phyloP scores from a whole-genome alignment of 1,284 basidiomycete species.

The Boletellus deceptivus region DNA sequence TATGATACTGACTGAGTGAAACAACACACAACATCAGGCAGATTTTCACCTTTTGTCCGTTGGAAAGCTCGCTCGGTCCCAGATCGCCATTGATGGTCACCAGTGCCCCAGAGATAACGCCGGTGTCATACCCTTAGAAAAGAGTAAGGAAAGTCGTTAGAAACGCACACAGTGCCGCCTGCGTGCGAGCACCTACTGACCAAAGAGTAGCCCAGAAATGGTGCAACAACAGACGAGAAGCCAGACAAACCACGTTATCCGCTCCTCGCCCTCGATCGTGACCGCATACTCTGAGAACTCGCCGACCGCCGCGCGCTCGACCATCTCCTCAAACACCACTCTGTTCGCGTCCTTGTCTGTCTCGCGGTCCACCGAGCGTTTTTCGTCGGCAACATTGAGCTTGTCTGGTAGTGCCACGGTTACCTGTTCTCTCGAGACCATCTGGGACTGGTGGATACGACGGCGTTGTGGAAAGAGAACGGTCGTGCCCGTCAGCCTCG shows the following conservation, averaged over 20 bases:
- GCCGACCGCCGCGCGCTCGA: constrained; percentile 30
- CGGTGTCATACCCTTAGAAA: constrained; percentile 70
- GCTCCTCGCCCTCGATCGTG: constrained; percentile 68
- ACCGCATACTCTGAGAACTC: constrained; percentile 62
- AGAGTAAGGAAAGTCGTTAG: too few relatives aligned
- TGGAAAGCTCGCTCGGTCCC: constrained; percentile 55
- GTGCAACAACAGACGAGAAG: constrained; percentile 62
- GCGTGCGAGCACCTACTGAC: constrained; percentile 32
- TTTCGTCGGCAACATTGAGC: neutral
- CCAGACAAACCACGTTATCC: constrained; percentile 71
- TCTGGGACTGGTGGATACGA: neutral
- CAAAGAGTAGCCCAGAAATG: constrained; percentile 77
- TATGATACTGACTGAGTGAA: neutral
- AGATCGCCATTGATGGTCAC: constrained; percentile 72
- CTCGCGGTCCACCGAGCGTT: neutral
- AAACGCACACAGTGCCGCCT: too few relatives aligned
- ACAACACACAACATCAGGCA: neutral
- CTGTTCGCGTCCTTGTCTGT: neutral
- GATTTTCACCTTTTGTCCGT: constrained; percentile 58
- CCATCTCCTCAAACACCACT: constrained; percentile 15
- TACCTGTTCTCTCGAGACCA: neutral
- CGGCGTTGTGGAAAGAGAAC: too few relatives aligned
- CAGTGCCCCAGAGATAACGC: constrained; percentile 74
- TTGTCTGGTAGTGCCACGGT: neutral
- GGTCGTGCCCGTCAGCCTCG: too few relatives aligned